Conservation (phyloP, 805 yeast species). For the Candida glaebosa region DNA sequence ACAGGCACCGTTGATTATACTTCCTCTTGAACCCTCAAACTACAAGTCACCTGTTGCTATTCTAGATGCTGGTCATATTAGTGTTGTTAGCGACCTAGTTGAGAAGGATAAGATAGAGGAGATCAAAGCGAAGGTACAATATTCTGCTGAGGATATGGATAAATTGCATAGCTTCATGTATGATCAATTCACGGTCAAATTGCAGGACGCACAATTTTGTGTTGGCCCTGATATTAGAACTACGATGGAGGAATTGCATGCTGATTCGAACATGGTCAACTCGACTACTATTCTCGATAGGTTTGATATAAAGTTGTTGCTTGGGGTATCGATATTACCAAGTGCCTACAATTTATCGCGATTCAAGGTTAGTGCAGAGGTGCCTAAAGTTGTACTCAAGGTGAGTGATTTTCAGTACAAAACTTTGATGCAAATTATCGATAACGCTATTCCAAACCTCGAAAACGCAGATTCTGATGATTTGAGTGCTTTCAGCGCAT, state of each 20-base stretch:
- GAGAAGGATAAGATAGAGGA: conserved; percentile 65
- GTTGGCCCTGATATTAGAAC: conserved; percentile 80
- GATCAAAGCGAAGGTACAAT: conserved; percentile 59
- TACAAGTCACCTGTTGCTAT: conserved; percentile 87
- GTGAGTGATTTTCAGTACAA: conserved; percentile 89
- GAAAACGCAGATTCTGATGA: conserved; percentile 32
- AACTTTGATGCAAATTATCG: conserved; percentile 74
- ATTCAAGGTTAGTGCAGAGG: conserved; percentile 68
- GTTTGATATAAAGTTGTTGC: conserved; percentile 64
- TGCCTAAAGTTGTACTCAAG: conserved; percentile 68
- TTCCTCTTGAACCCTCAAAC: conserved; percentile 77
- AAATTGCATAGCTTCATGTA: conserved; percentile 77
- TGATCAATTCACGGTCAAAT: conserved; percentile 73
- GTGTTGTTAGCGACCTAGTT: conserved; percentile 76
- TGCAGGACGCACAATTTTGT: conserved; percentile 84
- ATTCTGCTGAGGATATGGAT: conserved; percentile 70
- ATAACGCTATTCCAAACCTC: conserved; percentile 59
- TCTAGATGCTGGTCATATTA: conserved; percentile 93
- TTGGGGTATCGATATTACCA: conserved; percentile 86
- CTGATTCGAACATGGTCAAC: conserved; percentile 29
- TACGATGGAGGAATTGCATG: conserved; percentile 69
- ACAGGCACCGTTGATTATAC: conserved; percentile 86
- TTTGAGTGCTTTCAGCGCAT: conserved; percentile 33
- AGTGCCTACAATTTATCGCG: conserved; percentile 70
- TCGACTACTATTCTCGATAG: conserved; percentile 70